phyloP scores from a whole-genome alignment of 495 filamentous ascomycete species.

The Penicillium psychrofluorescens region DNA sequence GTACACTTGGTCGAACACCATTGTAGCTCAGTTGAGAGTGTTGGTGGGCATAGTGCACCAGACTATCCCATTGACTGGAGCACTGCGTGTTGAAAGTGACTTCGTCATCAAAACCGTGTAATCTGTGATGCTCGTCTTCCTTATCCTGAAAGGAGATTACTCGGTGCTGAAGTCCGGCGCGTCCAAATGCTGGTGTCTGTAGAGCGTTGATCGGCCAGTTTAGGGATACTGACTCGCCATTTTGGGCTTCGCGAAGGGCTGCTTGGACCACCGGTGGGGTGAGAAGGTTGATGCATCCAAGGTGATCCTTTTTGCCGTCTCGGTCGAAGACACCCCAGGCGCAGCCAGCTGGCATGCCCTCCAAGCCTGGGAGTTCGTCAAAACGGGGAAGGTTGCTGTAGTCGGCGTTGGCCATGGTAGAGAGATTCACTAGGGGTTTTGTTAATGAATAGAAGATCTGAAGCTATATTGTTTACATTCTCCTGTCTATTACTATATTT shows the following conservation, averaged over 20 bases:
- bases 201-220: constrained; percentile 29
- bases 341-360: constrained; percentile 51
- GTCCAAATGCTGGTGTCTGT: constrained; percentile 37
- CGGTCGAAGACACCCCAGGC: constrained; percentile 58
- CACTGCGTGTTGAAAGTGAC: constrained; percentile 35
- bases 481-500: too few species aligned
- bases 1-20: neutral
- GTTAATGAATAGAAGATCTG: too few species aligned
- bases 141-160: too few species aligned
- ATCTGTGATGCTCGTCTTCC: constrained; percentile 3
- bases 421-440: too few species aligned
- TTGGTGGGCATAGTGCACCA: constrained; percentile 4
- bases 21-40: constrained; percentile 2
- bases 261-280: constrained; percentile 43
- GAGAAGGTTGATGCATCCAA: constrained; percentile 49
- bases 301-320: constrained; percentile 47
- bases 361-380: constrained; percentile 12
- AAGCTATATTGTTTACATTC: too few species aligned
- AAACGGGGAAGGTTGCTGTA: neutral
- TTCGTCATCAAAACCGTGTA: constrained; percentile 28
- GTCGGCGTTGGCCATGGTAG: too few species aligned
- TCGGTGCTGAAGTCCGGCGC: constrained; percentile 38
- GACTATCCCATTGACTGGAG: constrained; percentile 24
- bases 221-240: constrained; percentile 34
- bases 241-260: constrained; percentile 40